Base-by-base conservation (phyloP, 345 rosid species). In the Brassica juncea region DNA sequence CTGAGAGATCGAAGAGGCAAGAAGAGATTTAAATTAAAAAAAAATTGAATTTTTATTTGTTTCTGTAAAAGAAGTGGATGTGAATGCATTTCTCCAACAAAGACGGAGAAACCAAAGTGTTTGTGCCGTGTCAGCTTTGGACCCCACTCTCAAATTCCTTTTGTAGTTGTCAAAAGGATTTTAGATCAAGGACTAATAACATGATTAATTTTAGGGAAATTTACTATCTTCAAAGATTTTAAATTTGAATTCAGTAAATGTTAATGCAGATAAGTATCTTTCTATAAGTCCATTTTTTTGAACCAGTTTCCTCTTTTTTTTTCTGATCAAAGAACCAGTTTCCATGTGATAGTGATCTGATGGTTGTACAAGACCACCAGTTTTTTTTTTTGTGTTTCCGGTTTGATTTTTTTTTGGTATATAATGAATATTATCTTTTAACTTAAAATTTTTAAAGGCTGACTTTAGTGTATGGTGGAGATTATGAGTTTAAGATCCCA, bases 71-170 rank as follows among this genome's bases (percentile, higher is more conserved):
- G 82, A 80, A 37, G 72, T 80, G 83, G 83, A 70, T 54, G 73
- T 70, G 75, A 49, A 59, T 77, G 84, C 66, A 47, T 66, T 58
- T 70, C 84, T 86, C 89, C 89, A 84, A 86, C 83, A 88, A 88
- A 81, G 88, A 84, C 89, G 91, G 91, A 88, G 89, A 85, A 82
- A 82, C 70, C 91, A 72, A 86, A 65, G 89, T 68, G 12, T 73
- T 64, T 27, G 80, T 71, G 83, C 71, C 73, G 80, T 81, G 73
- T 65, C 59, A 54, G 82, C 15, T 73, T 47, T 23, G 42, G 77
- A 12, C 74, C 78, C 82, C 82, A 72, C 77, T 30, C 16, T 54
- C 44, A 11, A 28, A 4, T 63, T 64, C 27, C 15, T 63, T 63
- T 62, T 71, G 73, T 49, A 70, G 42, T 11, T 9, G 6, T 62